phyloP scores from a whole-genome alignment of 345 rosid species.

The Erysimum cheiranthoides region DNA sequence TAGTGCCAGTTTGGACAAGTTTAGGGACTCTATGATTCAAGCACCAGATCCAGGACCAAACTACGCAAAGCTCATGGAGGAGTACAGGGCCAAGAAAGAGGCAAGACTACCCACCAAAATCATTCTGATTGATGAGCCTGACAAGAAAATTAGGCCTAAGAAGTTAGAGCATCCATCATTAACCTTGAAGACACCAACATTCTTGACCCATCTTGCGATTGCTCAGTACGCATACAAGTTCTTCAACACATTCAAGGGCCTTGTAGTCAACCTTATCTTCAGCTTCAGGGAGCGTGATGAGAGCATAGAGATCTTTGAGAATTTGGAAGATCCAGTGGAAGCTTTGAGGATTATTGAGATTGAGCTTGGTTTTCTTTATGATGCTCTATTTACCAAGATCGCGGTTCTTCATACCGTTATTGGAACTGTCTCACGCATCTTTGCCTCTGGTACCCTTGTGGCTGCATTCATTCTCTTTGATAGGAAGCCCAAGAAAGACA shows the following conservation, averaged over 20 bases:
- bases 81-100: conserved; percentile 55
- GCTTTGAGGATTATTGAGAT: conserved; percentile 59
- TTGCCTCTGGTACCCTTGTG: conserved; percentile 39
- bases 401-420: conserved; percentile 45
- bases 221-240: conserved; percentile 46
- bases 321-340: conserved; percentile 12
- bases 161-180: conserved; percentile 26
- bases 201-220: conserved; percentile 35
- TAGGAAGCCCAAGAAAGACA: conserved; percentile 36
- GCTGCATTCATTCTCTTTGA: conserved; percentile 49
- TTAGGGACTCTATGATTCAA: conserved; percentile 63
- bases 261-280: conserved; percentile 59
- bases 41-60: conserved; percentile 69
- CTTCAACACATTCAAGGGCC: conserved; percentile 58
- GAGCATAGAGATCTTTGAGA: conserved; percentile 52
- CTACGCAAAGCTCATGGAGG: conserved; percentile 70
- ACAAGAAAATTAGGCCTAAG: conserved; percentile 40
- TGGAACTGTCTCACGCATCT: conserved; percentile 43
- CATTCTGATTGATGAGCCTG: conserved; percentile 53
- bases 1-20: conserved; percentile 62
- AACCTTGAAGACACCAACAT: neutral
- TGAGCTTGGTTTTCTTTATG: conserved; percentile 69
- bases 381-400: conserved; percentile 61
- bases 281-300: conserved; percentile 56
- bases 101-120: conserved; percentile 54